Percentiles rank a stretch among this genome's conserved stretches.
Conservation (phyloP, 345 rosid species). For the Salix brachista region DNA sequence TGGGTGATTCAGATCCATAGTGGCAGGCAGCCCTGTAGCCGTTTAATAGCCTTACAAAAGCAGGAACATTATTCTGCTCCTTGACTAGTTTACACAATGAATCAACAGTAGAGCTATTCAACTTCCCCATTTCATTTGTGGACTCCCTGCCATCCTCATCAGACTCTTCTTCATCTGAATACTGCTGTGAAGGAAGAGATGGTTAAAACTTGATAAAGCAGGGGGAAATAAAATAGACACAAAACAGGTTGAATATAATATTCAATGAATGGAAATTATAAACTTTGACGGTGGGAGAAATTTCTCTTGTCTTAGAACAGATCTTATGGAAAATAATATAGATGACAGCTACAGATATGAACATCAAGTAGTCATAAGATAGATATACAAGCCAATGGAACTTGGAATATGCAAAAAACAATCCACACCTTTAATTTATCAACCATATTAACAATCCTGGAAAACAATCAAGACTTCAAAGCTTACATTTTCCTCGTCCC, state of each 20-base stretch:
- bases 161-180: conserved; percentile 44
- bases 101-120: conserved; percentile 46
- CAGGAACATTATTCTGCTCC: conserved; percentile 53
- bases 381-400: neutral
- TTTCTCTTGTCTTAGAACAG: neutral
- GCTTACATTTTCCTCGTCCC: conserved; percentile 57
- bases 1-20: conserved; percentile 53
- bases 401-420: neutral
- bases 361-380: neutral
- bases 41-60: conserved; percentile 57
- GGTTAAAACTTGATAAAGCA: neutral
- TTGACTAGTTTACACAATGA: conserved; percentile 43
- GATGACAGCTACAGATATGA: neutral
- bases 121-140: conserved; percentile 29
- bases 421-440: neutral
- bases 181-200: conserved; percentile 30
- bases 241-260: neutral
- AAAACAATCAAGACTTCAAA: neutral
- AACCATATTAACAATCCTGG: neutral
- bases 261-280: neutral
- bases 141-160: conserved; percentile 32
- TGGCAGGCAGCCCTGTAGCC: conserved; percentile 81
- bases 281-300: neutral
- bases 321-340: neutral
- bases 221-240: neutral